Evolutionary conservation across 257 asterid genomes (phyloP), one percentile per base, ranked within the genome.

Genomic region (Nicotiana knightiana): DNA sequence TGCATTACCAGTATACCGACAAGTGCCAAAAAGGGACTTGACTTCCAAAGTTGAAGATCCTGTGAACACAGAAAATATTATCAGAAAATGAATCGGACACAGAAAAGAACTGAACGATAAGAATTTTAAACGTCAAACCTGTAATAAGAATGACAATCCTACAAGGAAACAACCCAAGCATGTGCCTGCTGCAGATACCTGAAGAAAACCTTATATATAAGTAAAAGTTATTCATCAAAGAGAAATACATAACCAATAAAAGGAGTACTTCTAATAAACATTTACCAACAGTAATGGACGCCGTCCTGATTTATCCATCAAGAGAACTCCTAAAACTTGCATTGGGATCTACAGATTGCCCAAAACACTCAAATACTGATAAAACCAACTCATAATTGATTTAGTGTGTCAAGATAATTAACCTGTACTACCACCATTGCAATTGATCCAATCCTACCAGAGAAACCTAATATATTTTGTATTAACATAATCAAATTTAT

Each of bases 371-470:
- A 33, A 78, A 58, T 8, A 28, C 43, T 46, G 59, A 46, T 63
- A 37, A 68, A 68, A 81, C 37, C 3, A 11, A 61, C 13, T 12
- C 33, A 33, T 32, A 18, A 39, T 70, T 17, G 62, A 63, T 58
- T 10, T 5, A 64, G 68, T 13, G 24, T 0, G 15, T 35, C 16
- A 46, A 33, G 58, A 82, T 8, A 9, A 33, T 32, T 63, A 83
- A 91, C 98, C 94, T 95, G 97, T 84, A 95, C 88, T 83, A 91
- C 80, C 46, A 90, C 99, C 99, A 95, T 95, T 8, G 97, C 92
- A 46, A 89, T 91, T 64, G 94, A 90, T 77, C 99, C 98, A 9
- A 89, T 87, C 82, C 87, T 89, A 78, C 89, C 71, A 5, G 99
- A 92, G 55, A 87, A 90, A 80, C 98, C 99, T 95, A 91, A 58